phyloP scores from a whole-genome alignment of 192 early-diverging fungal species.

The Dissophora globulifera region DNA sequence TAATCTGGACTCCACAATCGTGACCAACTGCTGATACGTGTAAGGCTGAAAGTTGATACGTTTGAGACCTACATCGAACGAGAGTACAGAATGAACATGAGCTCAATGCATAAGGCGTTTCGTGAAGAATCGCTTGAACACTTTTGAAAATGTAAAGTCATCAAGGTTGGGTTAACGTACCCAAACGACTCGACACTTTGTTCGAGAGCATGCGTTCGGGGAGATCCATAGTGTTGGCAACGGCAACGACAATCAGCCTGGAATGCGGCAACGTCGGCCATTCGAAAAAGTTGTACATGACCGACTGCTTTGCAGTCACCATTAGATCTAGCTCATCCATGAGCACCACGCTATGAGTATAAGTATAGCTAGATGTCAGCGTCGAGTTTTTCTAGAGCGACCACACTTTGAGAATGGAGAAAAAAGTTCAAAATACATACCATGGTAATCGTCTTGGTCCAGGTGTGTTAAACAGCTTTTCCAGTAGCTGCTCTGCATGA shows the following conservation, averaged over 20 bases:
- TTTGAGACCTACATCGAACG: slow-evolving; percentile 68
- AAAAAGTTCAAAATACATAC: slow-evolving; percentile 20
- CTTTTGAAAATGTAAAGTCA: too few species aligned
- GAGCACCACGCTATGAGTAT: slow-evolving; percentile 84
- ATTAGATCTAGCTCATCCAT: slow-evolving; percentile 98
- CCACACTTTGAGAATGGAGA: too few species aligned
- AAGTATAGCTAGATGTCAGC: too few species aligned
- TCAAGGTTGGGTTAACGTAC: slow-evolving; percentile 40
- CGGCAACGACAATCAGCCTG: slow-evolving; percentile 89
- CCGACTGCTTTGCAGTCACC: slow-evolving; percentile 88
- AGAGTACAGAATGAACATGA: too few species aligned
- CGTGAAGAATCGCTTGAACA: neutral
- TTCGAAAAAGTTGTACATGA: slow-evolving; percentile 99
- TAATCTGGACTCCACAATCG: slow-evolving; percentile 87
- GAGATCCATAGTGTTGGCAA: slow-evolving; percentile 99
- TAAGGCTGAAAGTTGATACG: slow-evolving; percentile 96
- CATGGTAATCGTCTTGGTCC: slow-evolving; percentile 57
- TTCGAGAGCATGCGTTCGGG: slow-evolving; percentile 92
- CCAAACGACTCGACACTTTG: slow-evolving; percentile 91
- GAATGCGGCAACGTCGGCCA: slow-evolving; percentile 91
- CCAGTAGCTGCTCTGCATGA: slow-evolving; percentile 83
- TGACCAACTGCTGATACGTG: slow-evolving; percentile 82
- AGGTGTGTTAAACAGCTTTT: slow-evolving; percentile 73
- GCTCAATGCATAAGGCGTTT: too few species aligned
- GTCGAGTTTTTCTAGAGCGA: too few species aligned